Evolutionary conservation across 768 basidiomycete genomes (phyloP).

Genomic region (Agrocybe pediades): DNA sequence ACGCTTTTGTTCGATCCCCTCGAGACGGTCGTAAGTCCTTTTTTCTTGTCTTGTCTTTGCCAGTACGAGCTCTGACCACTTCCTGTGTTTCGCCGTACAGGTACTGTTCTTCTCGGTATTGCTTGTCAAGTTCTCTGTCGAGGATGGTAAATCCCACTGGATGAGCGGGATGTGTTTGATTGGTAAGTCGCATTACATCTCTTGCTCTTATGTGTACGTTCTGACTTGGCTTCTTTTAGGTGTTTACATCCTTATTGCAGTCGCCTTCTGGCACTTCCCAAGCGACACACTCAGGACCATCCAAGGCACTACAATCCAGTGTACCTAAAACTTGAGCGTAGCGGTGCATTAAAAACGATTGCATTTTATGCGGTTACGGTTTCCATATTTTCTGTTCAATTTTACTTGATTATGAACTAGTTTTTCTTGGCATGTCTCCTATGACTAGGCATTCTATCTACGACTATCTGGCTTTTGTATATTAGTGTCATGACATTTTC

Average conservation of each 20-base stretch:
- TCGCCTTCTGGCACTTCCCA: slow-evolving; percentile 43
- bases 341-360: too few relatives aligned
- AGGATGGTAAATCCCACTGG: slow-evolving; percentile 51
- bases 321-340: slow-evolving; percentile 13
- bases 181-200: slow-evolving; percentile 23
- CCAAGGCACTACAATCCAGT: slow-evolving; percentile 33
- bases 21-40: slow-evolving; percentile 36
- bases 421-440: too few relatives aligned
- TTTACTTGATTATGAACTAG: too few relatives aligned
- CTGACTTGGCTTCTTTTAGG: slow-evolving; percentile 16
- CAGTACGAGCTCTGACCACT: background rate
- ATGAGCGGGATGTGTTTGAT: slow-evolving; percentile 43
- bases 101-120: slow-evolving; percentile 41
- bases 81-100: slow-evolving; percentile 8
- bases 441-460: too few relatives aligned
- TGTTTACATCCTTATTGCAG: slow-evolving; percentile 36
- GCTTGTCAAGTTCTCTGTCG: slow-evolving; percentile 45
- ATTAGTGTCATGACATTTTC: background rate
- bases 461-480: too few relatives aligned
- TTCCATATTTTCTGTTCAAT: too few relatives aligned
- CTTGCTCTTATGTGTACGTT: background rate
- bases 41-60: background rate
- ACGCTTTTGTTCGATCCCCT: slow-evolving; percentile 41
- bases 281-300: slow-evolving; percentile 31
- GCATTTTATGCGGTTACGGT: too few relatives aligned